Evolutionary conservation across 805 yeast species (phyloP), one percentile per base, ranked within the genome.

Genomic region (Brettanomyces naardenensis): DNA sequence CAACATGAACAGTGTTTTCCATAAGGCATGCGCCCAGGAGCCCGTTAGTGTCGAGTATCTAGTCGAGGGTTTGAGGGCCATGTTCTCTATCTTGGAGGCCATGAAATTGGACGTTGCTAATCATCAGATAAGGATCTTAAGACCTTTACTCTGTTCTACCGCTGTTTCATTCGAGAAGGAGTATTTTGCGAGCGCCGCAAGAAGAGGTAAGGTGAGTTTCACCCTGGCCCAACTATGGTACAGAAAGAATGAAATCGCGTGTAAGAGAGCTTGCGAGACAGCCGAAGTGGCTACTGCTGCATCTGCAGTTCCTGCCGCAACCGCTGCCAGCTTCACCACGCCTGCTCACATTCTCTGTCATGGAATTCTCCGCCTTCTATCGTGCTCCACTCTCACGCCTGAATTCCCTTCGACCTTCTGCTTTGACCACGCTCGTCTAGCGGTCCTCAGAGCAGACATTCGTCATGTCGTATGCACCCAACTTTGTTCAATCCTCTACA

Each of bases 61-160:
- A 29, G 82, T 85, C 22, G 85, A 78, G 25, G 96, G 94, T 1
- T 63, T 90, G 37, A 70, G 88, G 39, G 72, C 79, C 58, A 71
- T 85, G 6, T 86, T 89, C 54, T 80, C 83, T 42, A 81, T 90
- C 41, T 66, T 90, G 45, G 97, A 89, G 58, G 90, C 95, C 9
- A 88, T 89, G 95, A 90, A 89, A 58, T 67, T 89, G 44, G 97
- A 90, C 53, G 92, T 88, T 39, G 95, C 97, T 13, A 89, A 89
- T 61, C 95, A 89, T 55, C 96, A 89, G 61, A 85, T 90, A 38
- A 71, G 95, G 47, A 76, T 86, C 17, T 65, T 88, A 38, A 71
- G 96, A 51, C 95, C 95, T 2, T 80, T 82, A 2, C 66, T 90
- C 34, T 75, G 87, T 41, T 88, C 86, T 50, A 84, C 92, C 26